Evolutionary conservation across 192 early-diverging fungal species (phyloP), one percentile per base, ranked within the genome.

Genomic region (Paraglomus occultum): DNA sequence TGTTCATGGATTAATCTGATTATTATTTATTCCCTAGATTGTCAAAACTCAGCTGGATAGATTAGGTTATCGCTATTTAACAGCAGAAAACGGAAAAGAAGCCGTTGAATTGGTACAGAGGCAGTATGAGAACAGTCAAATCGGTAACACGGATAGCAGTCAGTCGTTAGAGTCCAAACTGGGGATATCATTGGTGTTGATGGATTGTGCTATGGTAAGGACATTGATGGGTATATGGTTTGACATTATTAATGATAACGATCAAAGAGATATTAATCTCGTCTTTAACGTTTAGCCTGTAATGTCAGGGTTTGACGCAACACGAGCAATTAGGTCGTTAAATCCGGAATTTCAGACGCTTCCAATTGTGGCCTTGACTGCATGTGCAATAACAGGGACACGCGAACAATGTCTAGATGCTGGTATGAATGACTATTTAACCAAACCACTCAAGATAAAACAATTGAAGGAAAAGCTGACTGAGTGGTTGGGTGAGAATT

Each of bases 321-420:
- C 85, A 22, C 54, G 43, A 14, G 77, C 77, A 69, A 87, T 87
- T 22, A 74, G 85, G 38, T 31, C 75, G 1, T 81, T 78, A 62
- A 75, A 71, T 5, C 43, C 47, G 14, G 51, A 31, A 0, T 51
- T 61, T 17, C 73, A 73, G 5, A 64, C 69, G 8, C 66, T 85
- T 17, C 84, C 82, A 9, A 87, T 87, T 47, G 80, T 87, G 66
- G 85, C 83, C 1, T 71, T 87, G 22, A 85, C 85, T 6, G 85
- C 83, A 5, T 83, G 83, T 58, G 85, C 83, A 1, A 71, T 84
- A 6, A 61, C 70, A 15, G 84, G 81, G 48, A 78, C 84, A 2
- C 66, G 76, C 40, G 71, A 81, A 15, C 78, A 75, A 50, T 84
- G 83, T 20, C 42, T 84, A 40, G 73, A 78, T 2, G 18, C 69